Conservation (phyloP, 2,329 filamentous ascomycete genomes). For the Ophiostoma quercus region DNA sequence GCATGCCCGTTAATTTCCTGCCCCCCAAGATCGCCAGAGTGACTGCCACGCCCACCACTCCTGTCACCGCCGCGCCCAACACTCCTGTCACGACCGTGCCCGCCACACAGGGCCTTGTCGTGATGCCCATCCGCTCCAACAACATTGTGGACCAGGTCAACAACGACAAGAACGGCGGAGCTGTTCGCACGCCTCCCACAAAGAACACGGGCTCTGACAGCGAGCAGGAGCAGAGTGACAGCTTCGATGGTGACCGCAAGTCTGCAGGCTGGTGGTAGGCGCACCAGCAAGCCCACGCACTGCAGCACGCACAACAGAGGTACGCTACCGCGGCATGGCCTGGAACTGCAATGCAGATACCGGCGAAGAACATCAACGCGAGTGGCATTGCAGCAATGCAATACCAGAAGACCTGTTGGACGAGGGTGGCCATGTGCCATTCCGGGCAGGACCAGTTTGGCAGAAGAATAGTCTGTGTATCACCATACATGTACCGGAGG, state of each 20-base stretch:
- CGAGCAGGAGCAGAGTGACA: neutral
- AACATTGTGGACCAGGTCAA: neutral
- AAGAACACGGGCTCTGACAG: neutral
- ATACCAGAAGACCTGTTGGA: neutral
- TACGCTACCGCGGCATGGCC: neutral
- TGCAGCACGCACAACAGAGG: neutral
- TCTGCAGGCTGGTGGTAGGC: slow-evolving; percentile 7
- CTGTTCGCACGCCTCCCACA: neutral
- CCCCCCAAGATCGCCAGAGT: neutral
- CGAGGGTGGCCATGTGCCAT: neutral
- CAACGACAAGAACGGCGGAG: neutral
- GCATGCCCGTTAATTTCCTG: neutral
- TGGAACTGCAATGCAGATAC: neutral
- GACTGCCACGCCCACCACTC: neutral
- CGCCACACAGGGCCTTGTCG: too few relatives aligned
- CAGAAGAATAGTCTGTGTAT: neutral
- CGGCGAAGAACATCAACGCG: neutral
- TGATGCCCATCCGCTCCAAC: neutral
- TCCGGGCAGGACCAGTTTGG: neutral
- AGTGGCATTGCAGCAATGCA: neutral
- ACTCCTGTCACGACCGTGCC: neutral
- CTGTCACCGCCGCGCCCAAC: neutral
- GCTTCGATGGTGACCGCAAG: neutral
- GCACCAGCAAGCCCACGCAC: neutral
- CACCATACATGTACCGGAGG: neutral